A percentile compares a stretch with the other conserved stretches of the same genome.
Conservation (phyloP, 371 early-diverging fungal genomes). For the Thermomucor indicae-seudaticae region DNA sequence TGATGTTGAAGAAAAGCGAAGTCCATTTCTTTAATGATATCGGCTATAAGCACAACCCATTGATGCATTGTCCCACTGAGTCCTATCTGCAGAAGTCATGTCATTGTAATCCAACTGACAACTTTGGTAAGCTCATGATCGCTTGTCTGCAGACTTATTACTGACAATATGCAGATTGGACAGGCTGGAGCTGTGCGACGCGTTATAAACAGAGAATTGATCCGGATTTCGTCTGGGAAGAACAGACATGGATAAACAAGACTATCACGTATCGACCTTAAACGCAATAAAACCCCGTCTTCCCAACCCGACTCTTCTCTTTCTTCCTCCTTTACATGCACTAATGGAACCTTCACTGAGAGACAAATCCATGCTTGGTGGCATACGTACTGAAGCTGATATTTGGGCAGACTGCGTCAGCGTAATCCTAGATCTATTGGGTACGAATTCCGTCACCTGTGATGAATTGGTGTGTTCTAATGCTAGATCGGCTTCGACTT, state of each 20-base stretch:
- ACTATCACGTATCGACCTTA: constrained; percentile 22
- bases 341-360: not conserved
- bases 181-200: constrained; percentile 34
- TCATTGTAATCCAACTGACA: constrained; percentile 42
- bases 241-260: constrained; percentile 18
- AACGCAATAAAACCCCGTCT: not conserved
- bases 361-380: constrained; percentile 18
- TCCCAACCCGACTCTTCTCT: not conserved
- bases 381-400: constrained; percentile 23
- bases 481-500: not conserved
- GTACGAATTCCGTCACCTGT: constrained; percentile 7
- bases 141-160: too few relatives aligned
- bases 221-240: constrained; percentile 24
- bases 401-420: constrained; percentile 34
- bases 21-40: constrained; percentile 93
- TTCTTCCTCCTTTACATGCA: not conserved
- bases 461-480: not conserved
- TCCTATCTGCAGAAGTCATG: constrained; percentile 50
- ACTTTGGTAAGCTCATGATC: constrained; percentile 51
- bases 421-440: constrained; percentile 32
- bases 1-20: constrained; percentile 73
- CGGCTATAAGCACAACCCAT: constrained; percentile 73
- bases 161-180: constrained; percentile 41
- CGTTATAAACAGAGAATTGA: constrained; percentile 19
- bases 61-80: constrained; percentile 64